A percentile compares a stretch with the other conserved stretches of the same genome.
phyloP scores from a whole-genome alignment of 306 rosid genomes.

The Vigna nakashimae region DNA sequence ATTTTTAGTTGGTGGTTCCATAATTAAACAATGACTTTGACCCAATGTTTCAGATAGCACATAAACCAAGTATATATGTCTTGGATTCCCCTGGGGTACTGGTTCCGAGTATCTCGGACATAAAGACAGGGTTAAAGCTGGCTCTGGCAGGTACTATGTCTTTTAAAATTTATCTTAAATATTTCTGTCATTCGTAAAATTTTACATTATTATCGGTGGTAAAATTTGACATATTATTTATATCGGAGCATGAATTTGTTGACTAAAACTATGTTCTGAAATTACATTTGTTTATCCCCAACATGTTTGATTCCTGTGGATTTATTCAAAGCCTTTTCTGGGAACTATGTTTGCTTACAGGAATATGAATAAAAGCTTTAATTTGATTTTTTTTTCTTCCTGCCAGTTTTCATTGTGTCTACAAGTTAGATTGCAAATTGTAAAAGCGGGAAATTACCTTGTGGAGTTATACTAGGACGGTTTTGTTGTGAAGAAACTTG shows the following conservation, averaged over 20 bases:
- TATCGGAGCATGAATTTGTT: no score
- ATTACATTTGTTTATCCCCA: constrained; percentile 1
- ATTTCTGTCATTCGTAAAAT: neutral
- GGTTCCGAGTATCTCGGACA: constrained; percentile 87
- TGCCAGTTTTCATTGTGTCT: constrained; percentile 8
- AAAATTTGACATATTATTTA: neutral
- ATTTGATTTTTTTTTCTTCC: constrained; percentile 10
- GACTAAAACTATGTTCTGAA: neutral
- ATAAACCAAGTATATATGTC: constrained; percentile 92
- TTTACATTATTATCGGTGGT: constrained; percentile 1
- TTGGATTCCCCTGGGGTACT: constrained; percentile 95
- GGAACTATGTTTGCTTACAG: constrained; percentile 2
- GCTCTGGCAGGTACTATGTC: constrained; percentile 81
- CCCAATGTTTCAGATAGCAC: constrained; percentile 75
- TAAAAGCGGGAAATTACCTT: no score
- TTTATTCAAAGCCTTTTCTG: constrained; percentile 3
- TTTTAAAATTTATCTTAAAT: constrained; percentile 21
- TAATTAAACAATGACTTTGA: constrained; percentile 2
- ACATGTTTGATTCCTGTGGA: neutral
- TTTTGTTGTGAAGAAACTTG: neutral
- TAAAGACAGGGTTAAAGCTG: constrained; percentile 88
- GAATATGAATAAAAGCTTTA: constrained; percentile 7
- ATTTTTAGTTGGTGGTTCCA: constrained; percentile 20
- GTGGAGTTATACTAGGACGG: no score
- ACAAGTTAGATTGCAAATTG: constrained; percentile 7